These are phyloP conservation scores for Podochytrium sp. DNA, from an alignment of 192 early-diverging fungal species.

Conservation along the genomic window DNA sequence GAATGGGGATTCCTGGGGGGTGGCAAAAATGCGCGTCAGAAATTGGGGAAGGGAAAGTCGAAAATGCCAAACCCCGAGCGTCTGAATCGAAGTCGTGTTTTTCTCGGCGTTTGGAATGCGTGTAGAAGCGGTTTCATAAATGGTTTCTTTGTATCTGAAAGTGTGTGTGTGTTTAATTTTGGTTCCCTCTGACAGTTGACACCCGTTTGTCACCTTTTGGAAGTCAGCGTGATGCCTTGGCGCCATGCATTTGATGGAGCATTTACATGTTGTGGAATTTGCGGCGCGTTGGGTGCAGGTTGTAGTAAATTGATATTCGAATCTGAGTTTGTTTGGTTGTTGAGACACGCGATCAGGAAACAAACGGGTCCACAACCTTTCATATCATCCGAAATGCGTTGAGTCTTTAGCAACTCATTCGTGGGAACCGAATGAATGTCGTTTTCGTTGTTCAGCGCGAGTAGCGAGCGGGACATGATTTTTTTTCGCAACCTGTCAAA, in stretches of 20 bases:
- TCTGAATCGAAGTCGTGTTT: slow-evolving; percentile 27
- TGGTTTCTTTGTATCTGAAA: slow-evolving; percentile 13
- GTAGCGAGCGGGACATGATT: no score
- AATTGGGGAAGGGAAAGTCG: neutral
- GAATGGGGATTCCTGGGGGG: slow-evolving; percentile 42
- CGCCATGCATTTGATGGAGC: slow-evolving; percentile 29
- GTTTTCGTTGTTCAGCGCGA: no score
- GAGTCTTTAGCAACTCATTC: no score
- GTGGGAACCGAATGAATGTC: no score
- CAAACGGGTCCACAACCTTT: no score
- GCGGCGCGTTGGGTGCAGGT: no score
- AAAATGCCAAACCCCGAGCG: slow-evolving; percentile 14
- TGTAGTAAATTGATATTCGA: no score
- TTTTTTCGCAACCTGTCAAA: neutral
- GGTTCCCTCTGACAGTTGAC: neutral
- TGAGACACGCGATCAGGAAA: no score
- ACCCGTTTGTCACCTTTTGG: neutral
- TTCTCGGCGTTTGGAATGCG: slow-evolving; percentile 22
- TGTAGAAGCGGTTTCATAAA: neutral
- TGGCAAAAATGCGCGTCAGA: neutral
- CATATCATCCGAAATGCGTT: no score
- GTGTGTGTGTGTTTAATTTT: neutral
- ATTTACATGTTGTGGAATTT: no score
- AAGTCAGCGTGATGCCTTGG: slow-evolving; percentile 7
- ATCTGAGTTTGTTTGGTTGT: no score